phyloP scores from a whole-genome alignment of 2,329 filamentous ascomycete species.

The Cladosporium colombiae region DNA sequence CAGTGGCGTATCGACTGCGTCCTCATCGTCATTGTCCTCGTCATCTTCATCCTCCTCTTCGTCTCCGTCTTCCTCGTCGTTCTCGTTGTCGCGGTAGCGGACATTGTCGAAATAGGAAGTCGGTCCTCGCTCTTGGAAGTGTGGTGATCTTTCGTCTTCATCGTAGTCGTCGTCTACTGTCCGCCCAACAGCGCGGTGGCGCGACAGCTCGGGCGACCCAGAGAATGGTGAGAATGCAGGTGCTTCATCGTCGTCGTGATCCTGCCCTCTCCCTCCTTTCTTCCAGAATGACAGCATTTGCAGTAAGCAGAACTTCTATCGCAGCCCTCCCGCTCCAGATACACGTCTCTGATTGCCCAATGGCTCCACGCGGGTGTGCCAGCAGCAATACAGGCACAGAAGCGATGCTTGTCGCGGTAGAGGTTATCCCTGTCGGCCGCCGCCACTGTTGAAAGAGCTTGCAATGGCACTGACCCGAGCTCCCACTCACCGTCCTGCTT shows the following conservation, averaged over 20 bases:
- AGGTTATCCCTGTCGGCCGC: slow-evolving; percentile 1
- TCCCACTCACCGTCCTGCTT: slow-evolving; percentile 7
- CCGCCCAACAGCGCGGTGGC: slow-evolving; percentile 29
- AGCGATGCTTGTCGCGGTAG: slow-evolving; percentile 6
- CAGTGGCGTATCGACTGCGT: slow-evolving; percentile 52
- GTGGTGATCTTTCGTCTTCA: slow-evolving; percentile 15
- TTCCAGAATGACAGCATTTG: slow-evolving; percentile 20
- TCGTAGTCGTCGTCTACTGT: slow-evolving; percentile 23
- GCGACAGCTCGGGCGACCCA: slow-evolving; percentile 31
- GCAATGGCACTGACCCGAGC: slow-evolving; percentile 4
- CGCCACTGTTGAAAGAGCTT: background rate
- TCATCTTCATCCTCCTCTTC: slow-evolving; percentile 44
- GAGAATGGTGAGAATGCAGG: slow-evolving; percentile 24
- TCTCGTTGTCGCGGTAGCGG: slow-evolving; percentile 7
- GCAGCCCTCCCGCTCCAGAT: background rate
- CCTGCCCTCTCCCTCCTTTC: slow-evolving; percentile 10
- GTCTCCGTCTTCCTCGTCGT: slow-evolving; percentile 28
- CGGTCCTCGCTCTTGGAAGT: background rate
- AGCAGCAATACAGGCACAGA: background rate
- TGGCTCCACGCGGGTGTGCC: slow-evolving; percentile 7
- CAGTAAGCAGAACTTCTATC: background rate
- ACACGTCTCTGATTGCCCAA: background rate
- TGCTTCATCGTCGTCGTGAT: slow-evolving; percentile 12
- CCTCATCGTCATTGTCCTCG: slow-evolving; percentile 47
- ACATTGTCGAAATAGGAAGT: slow-evolving; percentile 26